Base-by-base conservation (phyloP, 352 stramenopile genomes). In the Phytophthora idaei region DNA sequence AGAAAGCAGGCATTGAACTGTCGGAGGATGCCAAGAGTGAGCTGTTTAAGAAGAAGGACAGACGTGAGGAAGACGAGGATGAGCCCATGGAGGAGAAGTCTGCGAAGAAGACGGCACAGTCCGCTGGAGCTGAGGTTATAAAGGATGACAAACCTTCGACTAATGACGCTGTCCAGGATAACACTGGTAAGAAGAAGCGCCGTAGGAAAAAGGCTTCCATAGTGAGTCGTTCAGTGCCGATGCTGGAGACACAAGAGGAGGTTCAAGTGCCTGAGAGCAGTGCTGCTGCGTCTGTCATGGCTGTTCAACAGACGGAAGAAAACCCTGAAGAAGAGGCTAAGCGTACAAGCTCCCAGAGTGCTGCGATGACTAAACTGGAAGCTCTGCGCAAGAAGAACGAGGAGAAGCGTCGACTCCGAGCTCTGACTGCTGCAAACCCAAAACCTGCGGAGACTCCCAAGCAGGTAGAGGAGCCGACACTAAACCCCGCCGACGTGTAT, bases 381-480 rank as follows among this genome's bases (percentile, higher is more conserved):
- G 84, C 77, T 15, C 58, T 95, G n/a, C 81, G 82, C 3, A 77
- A 78, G 50, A 94, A 95, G 55, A 95, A 95, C 68, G 83, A 92
- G 61, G 79, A 83, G 57, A 85, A 82, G 37, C 85, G 87, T n/a
- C 76, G 68, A 17, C 66, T 83, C 32, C 77, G 76, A 4, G 75
- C 78, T 36, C 57, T 78, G 3, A 57, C 50, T 54, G 29, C 60
- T 50, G 42, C 61, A 17, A 37, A 77, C 41, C 7, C 63, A 27
- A 32, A 37, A 39, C 34, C 27, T 11, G n/a, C 15, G 1, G 17
- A 55, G 5, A 14, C 67, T 32, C 15, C 47, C 2, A 60, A 58
- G 8, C 53, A 67, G 21, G 21, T 21, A 8, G 57, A 74, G 28
- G 68, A 79, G 12, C 32, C 59, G 4, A 36, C 55, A 0, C 58